phyloP scores from a whole-genome alignment of 2,329 filamentous ascomycete genomes.

The Byssothecium circinans region DNA sequence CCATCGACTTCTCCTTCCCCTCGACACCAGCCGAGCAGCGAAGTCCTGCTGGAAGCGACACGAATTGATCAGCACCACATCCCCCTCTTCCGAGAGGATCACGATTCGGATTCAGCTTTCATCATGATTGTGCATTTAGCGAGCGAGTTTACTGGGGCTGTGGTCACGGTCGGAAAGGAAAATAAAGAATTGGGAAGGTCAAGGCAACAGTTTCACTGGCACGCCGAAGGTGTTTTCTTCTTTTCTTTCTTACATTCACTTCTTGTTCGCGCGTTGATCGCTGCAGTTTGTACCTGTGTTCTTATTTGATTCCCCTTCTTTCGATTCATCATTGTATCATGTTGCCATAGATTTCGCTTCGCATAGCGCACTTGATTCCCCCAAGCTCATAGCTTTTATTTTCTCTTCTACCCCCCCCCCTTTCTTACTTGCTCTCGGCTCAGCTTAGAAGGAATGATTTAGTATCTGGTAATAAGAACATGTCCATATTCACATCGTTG shows the following conservation, averaged over 20 bases:
- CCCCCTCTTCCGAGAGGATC: constrained; percentile 1
- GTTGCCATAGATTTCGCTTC: constrained; percentile 7
- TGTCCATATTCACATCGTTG: background rate
- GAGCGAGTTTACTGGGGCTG: constrained; percentile 12
- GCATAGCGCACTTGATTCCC: constrained; percentile 4
- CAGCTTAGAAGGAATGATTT: background rate
- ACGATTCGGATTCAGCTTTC: constrained; percentile 13
- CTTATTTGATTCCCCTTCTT: constrained; percentile 13
- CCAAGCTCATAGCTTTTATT: constrained; percentile 1
- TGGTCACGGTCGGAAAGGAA: constrained; percentile 4
- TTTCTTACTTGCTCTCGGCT: background rate
- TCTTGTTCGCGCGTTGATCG: constrained; percentile 24
- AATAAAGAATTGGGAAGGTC: constrained; percentile 1
- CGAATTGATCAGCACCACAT: constrained; percentile 16
- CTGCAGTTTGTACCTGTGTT: constrained; percentile 13
- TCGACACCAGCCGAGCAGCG: constrained; percentile 32
- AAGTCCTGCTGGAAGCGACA: constrained; percentile 26
- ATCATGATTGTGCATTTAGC: constrained; percentile 36
- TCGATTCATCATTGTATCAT: constrained; percentile 5
- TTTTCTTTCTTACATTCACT: constrained; percentile 3
- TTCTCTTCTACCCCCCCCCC: background rate
- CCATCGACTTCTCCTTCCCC: constrained; percentile 46
- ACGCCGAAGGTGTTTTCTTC: background rate
- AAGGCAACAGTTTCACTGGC: background rate
- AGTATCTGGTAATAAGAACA: constrained; percentile 8